Evolutionary conservation across 306 rosid genomes (phyloP), one percentile per base, ranked within the genome.

Genomic region (Casuarina glauca): DNA sequence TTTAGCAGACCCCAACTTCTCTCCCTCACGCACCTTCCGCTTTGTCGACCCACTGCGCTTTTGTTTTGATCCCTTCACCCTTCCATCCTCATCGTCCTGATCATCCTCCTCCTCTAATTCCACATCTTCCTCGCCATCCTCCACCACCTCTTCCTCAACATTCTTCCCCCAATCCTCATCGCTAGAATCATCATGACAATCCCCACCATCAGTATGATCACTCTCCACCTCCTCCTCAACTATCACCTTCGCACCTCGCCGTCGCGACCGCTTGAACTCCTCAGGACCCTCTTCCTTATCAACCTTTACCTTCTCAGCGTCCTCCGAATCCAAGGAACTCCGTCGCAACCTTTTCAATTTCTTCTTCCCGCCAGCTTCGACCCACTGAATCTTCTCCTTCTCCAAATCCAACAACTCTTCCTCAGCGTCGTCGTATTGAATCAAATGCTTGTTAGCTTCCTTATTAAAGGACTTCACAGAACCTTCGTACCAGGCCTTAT

Each of bases 121-220:
- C 84, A 83, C 64, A 76, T 80, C 87, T 58, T 83, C 91, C 6
- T 84, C 90, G 39, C 61, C 80, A n/a, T 80, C 85, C 58, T 74
- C 93, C 63, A 41, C 83, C 52, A 51, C 79, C 64, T 82, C 85
- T 36, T 74, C 76, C 44, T 44, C 90, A 74, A 58, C 87, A 82
- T 81, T 87, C 75, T 88, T 85, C 45, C 81, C 93, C 97, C 97
- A 92, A 77, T 92, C 97, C 48, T 89, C 94, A 53, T 91, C 97
- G 3, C 82, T 76, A 3, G 90, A 91, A 83, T 91, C 98, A 74
- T 92, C 91, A 11, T 53, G 87, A 8, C 39, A 62, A 46, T 15
- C 77, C n/a, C 5, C 86, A 4, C 54, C 83, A 54, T 38, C 57
- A 4, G 11, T 50, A 70, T 72, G 73, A 39, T 69, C 79, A 35